Base-by-base conservation (phyloP, 495 filamentous ascomycete genomes). In the Apodospora peruviana region DNA sequence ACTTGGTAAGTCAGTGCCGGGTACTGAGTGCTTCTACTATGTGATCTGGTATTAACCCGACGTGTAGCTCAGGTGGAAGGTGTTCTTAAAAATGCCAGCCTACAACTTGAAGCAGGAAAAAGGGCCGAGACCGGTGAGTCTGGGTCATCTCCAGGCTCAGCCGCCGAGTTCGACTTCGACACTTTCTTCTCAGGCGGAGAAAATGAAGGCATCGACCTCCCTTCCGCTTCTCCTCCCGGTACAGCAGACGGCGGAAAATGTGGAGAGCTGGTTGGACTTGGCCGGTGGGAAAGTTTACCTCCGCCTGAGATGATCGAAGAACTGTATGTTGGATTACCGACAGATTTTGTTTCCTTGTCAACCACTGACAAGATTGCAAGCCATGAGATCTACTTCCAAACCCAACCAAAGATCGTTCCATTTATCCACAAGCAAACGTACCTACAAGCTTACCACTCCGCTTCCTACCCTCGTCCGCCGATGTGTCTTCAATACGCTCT, bases 1-100 rank as follows among this genome's bases (percentile, higher is more conserved):
- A 48, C 67, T 94, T 58, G 84, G 87, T 89, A 79, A 43, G 40
- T 35, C 16, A 19, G 22, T 2, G 35, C 20, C 22, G 4, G 14
- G 20, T 34, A 27, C 42, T 14, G 1, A 9, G 9, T 14, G 16
- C 16, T 43, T 3, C 10, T n/a, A 4, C 8, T 29, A 23, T 23
- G 9, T n/a, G 41, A 2, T 44, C 41, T 34, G 11, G 27, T 45
- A 19, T 42, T 50, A 42, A 43, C 40, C 7, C 37, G 45, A 3
- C 51, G 51, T 18, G 16, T 42, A 76, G 73, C 71, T 32, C 73
- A 76, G 52, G 73, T 76, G 12, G 73, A 76, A 43, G 71, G 60
- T 29, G 57, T 71, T 20, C 55, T 76, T 29, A 69, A 65, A 23
- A 60, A 65, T 44, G 69, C 62, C 23, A 48, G 48, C 32, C 58